Evolutionary conservation across 768 basidiomycete species (phyloP).

Genomic region (Rhizopogon vesiculosus): DNA sequence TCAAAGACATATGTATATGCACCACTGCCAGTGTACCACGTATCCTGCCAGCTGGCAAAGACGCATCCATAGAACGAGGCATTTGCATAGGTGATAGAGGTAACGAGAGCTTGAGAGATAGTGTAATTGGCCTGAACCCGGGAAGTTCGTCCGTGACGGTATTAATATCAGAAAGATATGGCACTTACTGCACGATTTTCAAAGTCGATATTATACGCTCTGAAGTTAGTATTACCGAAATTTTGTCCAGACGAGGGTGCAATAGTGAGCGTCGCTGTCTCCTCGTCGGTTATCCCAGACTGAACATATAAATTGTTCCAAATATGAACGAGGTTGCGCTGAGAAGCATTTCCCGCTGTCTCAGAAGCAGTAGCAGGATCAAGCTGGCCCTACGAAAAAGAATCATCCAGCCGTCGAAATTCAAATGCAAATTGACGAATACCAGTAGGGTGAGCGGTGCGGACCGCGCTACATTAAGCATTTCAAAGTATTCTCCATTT

Average conservation of each 20-base stretch:
- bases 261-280: slow-evolving; percentile 53
- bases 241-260: slow-evolving; percentile 41
- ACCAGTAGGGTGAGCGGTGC: slow-evolving; percentile 26
- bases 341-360: slow-evolving; percentile 36
- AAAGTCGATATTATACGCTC: slow-evolving; percentile 60
- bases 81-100: slow-evolving; percentile 59
- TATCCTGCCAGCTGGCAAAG: slow-evolving; percentile 60
- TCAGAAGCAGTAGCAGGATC: slow-evolving; percentile 27
- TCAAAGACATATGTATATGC: slow-evolving; percentile 57
- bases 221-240: slow-evolving; percentile 56
- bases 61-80: slow-evolving; percentile 62
- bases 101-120: slow-evolving; percentile 60
- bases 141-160: neutral
- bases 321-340: slow-evolving; percentile 44
- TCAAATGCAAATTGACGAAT: neutral
- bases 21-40: slow-evolving; percentile 59
- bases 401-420: neutral
- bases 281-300: slow-evolving; percentile 49
- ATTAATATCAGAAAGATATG: neutral
- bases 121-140: slow-evolving; percentile 41
- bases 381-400: slow-evolving; percentile 38
- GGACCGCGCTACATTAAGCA: slow-evolving; percentile 26
- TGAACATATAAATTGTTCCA: slow-evolving; percentile 45
- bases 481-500: slow-evolving; percentile 27
- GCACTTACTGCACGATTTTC: slow-evolving; percentile 52